Percentiles rank a stretch among this genome's conserved stretches.
Conservation (phyloP, 345 rosid genomes). For the Syzygium oleosum region DNA sequence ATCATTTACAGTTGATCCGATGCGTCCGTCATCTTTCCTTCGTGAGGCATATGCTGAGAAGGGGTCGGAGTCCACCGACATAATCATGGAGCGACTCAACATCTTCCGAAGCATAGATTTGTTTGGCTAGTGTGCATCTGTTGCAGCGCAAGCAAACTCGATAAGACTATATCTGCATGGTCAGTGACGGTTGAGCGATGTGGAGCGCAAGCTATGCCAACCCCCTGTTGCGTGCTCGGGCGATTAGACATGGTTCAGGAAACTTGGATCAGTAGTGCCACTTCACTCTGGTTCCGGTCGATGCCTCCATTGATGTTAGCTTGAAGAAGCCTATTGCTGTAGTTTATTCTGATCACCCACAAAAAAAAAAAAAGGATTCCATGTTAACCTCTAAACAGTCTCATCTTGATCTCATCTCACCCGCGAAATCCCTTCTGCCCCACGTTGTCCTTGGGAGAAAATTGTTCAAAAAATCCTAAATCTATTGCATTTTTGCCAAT, state of each 20-base stretch:
- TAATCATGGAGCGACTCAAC: neutral
- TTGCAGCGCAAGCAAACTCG: neutral
- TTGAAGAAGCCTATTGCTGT: neutral
- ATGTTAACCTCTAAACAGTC: neutral
- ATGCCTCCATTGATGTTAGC: neutral
- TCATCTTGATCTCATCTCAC: neutral
- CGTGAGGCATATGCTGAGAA: neutral
- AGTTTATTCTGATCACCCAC: neutral
- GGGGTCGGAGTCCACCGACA: neutral
- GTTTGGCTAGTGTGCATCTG: neutral
- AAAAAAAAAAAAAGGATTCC: neutral
- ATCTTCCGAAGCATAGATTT: neutral
- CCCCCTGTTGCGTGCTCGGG: neutral
- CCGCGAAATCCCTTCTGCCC: neutral
- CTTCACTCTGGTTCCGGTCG: neutral
- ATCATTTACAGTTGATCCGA: neutral
- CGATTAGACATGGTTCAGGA: neutral
- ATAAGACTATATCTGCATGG: neutral
- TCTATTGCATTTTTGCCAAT: too few species aligned
- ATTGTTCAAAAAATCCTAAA: too few species aligned
- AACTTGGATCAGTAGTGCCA: neutral
- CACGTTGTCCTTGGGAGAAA: neutral
- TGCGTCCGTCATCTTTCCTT: neutral
- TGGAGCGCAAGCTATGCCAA: neutral
- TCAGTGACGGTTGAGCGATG: neutral